A percentile compares a stretch with the other conserved stretches of the same genome.
phyloP scores from a whole-genome alignment of 352 stramenopile species.

The Phytophthora boehmeriae region DNA sequence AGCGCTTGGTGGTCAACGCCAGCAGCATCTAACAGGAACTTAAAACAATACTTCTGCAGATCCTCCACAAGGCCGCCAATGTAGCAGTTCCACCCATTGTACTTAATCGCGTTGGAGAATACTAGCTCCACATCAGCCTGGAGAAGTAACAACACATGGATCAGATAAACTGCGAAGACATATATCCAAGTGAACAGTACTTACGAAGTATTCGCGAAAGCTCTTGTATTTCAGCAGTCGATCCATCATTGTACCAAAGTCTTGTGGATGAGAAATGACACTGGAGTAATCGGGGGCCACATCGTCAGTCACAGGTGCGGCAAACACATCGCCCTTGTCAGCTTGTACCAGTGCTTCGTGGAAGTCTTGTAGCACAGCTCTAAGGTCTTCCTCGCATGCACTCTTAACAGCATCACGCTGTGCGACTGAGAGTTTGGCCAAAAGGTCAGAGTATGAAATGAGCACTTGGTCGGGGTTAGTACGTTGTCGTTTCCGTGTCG shows the following conservation, averaged over 20 bases:
- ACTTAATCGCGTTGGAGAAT: constrained; percentile 82
- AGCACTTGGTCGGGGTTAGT: constrained; percentile 39
- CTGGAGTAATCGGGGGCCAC: constrained; percentile 93
- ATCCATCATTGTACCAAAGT: constrained; percentile 94
- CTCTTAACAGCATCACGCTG: constrained; percentile 64
- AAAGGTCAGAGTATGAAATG: constrained; percentile 49
- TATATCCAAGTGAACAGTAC: constrained; percentile 14
- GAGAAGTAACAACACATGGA: constrained; percentile 9
- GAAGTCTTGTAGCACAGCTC: constrained; percentile 63
- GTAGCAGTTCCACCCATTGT: constrained; percentile 70
- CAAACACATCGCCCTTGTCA: constrained; percentile 89
- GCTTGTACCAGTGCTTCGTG: constrained; percentile 72
- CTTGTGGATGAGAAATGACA: constrained; percentile 91
- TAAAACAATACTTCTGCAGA: constrained; percentile 72
- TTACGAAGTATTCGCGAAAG: constrained; percentile 85
- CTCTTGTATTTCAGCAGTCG: constrained; percentile 74
- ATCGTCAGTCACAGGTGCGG: constrained; percentile 86
- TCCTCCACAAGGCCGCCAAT: constrained; percentile 69
- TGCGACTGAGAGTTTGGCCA: constrained; percentile 52
- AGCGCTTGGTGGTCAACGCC: constrained; percentile 37
- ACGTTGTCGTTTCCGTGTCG: constrained; percentile 50
- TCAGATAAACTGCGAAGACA: constrained; percentile 2
- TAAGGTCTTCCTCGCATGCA: constrained; percentile 65
- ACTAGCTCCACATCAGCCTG: constrained; percentile 78
- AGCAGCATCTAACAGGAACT: constrained; percentile 75